A percentile compares a stretch with the other conserved stretches of the same genome.
phyloP scores from a whole-genome alignment of 163 green algal species.

The Chlamydomonas reinhardtii region DNA sequence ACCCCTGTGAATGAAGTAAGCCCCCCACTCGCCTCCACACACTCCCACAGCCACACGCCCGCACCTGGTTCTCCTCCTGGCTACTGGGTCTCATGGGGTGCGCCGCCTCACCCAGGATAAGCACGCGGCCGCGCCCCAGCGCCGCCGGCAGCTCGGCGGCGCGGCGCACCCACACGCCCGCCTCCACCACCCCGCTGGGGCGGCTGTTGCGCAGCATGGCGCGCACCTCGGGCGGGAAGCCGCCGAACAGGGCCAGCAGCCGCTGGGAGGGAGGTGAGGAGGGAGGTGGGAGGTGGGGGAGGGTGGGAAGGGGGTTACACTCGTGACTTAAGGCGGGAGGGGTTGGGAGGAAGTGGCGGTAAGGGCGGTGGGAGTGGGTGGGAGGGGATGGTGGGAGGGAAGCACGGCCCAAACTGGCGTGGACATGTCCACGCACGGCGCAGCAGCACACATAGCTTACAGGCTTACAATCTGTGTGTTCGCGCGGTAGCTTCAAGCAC shows the following conservation, averaged over 20 bases:
- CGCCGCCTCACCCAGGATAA: constrained; percentile 64
- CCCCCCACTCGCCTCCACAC: too few species aligned
- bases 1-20: too few species aligned
- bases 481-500: too few species aligned
- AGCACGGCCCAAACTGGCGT: too few species aligned
- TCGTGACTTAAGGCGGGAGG: too few species aligned
- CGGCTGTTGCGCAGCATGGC: constrained; percentile 44
- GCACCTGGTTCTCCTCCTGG: constrained; percentile 50
- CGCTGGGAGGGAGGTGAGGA: background rate
- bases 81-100: constrained; percentile 58
- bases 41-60: background rate
- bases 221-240: constrained; percentile 41
- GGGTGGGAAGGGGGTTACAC: background rate
- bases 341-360: too few species aligned
- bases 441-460: too few species aligned
- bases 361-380: too few species aligned
- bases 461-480: too few species aligned
- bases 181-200: constrained; percentile 12
- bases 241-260: constrained; percentile 21
- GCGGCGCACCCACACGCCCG: constrained; percentile 39
- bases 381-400: too few species aligned
- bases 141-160: constrained; percentile 50
- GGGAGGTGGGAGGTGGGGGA: too few species aligned
- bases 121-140: constrained; percentile 57
- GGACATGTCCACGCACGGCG: too few species aligned